phyloP scores from a whole-genome alignment of 1,139 yeast species.

The Lodderomyces metapsilosis region DNA sequence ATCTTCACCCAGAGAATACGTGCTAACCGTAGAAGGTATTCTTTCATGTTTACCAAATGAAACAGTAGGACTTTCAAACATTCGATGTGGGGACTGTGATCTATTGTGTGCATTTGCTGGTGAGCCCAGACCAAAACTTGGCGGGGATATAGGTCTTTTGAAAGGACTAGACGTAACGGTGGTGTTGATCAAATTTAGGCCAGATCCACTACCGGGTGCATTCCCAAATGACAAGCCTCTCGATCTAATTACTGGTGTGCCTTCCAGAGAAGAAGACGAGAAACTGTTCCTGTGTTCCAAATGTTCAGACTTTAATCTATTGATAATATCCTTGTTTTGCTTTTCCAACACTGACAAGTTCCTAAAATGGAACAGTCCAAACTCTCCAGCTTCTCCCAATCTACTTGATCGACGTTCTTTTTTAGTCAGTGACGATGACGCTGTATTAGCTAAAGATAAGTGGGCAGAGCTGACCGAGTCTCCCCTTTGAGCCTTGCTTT shows the following conservation, averaged over 20 bases:
- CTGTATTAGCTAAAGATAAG: constrained; percentile 6
- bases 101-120: constrained; percentile 14
- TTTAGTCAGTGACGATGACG: constrained; percentile 24
- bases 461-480: constrained; percentile 10
- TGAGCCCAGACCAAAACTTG: constrained; percentile 9
- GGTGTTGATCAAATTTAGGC: background rate
- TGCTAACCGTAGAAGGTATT: constrained; percentile 34
- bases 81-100: constrained; percentile 30
- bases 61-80: constrained; percentile 22
- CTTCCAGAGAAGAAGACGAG: constrained; percentile 43
- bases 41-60: constrained; percentile 24
- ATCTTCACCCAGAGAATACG: constrained; percentile 41
- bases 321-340: constrained; percentile 91
- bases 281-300: constrained; percentile 50
- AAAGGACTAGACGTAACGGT: constrained; percentile 6
- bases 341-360: constrained; percentile 87
- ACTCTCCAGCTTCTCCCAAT: constrained; percentile 73
- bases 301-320: constrained; percentile 81
- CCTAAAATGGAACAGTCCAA: constrained; percentile 90
- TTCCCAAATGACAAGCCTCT: constrained; percentile 37
- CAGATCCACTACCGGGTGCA: constrained; percentile 16
- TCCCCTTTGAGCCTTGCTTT: constrained; percentile 9
- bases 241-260: constrained; percentile 34
- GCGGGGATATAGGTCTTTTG: constrained; percentile 21
- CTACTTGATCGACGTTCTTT: constrained; percentile 67